A percentile compares a stretch with the other conserved stretches of the same genome.
These are phyloP conservation scores for Rhizophlyctis rosea DNA, from an alignment of 192 early-diverging fungal genomes.

Conservation along the genomic window DNA sequence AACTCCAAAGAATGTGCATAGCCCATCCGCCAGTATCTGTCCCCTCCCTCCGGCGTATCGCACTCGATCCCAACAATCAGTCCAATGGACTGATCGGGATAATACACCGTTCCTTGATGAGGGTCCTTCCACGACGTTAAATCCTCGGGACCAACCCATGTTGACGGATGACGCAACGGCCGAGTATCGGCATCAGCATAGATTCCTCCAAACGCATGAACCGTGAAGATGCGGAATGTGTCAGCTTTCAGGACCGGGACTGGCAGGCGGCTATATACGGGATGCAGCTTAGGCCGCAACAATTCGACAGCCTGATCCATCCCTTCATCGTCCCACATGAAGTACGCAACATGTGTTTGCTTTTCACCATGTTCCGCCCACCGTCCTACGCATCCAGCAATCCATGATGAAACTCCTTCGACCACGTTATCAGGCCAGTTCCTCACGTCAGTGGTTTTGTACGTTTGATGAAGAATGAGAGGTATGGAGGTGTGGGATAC, in stretches of 20 bases:
- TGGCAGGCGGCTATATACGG: constrained; percentile 2
- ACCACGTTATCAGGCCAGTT: constrained; percentile 14
- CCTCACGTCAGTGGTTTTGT: constrained; percentile 11
- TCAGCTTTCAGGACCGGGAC: constrained; percentile 18
- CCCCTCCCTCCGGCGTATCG: constrained; percentile 7
- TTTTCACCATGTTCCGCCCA: background rate
- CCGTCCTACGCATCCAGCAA: background rate
- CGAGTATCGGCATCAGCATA: constrained; percentile 23
- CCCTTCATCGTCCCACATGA: constrained; percentile 26
- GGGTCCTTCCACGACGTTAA: constrained; percentile 10
- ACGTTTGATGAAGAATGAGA: constrained; percentile 23
- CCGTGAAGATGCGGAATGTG: constrained; percentile 10
- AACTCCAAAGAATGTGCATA: constrained; percentile 18
- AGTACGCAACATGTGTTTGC: constrained; percentile 3
- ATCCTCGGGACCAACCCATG: constrained; percentile 9
- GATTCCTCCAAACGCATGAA: constrained; percentile 19
- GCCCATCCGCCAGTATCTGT: constrained; percentile 23
- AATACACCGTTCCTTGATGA: background rate
- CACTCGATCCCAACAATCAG: constrained; percentile 21
- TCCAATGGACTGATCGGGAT: background rate
- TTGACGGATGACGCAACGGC: constrained; percentile 18
- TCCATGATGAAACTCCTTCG: constrained; percentile 13
- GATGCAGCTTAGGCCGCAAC: background rate
- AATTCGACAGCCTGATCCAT: background rate
- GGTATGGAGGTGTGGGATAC: constrained; percentile 19